Conservation (phyloP, 352 stramenopile genomes). For the Globisporangium carolinianum region DNA sequence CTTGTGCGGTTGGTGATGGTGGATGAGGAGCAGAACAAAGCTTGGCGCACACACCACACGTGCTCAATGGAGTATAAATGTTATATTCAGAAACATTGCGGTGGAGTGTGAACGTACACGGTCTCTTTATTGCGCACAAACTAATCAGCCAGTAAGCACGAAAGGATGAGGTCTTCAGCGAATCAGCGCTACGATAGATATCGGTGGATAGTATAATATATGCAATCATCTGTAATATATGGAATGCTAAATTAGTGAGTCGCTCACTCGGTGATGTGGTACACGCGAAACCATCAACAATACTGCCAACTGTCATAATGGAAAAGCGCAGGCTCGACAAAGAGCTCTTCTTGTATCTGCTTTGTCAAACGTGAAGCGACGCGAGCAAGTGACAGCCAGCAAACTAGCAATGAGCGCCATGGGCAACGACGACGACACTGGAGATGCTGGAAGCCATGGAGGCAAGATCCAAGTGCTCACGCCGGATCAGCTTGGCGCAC, state of each 20-base stretch:
- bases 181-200: no score
- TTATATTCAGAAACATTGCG: no score
- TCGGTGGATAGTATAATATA: no score
- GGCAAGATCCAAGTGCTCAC: constrained; percentile 59
- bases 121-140: no score
- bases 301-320: background rate
- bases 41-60: background rate
- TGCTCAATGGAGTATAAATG: background rate
- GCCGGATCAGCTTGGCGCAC: constrained; percentile 43
- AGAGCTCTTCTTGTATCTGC: background rate
- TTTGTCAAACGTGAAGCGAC: background rate
- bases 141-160: no score
- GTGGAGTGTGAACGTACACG: no score
- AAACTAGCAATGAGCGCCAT: background rate
- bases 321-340: no score
- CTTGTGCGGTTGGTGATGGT: background rate
- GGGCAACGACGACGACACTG: constrained; percentile 1
- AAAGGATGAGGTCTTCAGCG: no score
- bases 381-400: background rate
- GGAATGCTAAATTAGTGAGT: no score
- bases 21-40: background rate
- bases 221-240: no score
- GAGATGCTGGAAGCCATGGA: constrained; percentile 7
- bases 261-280: no score
- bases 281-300: no score